phyloP scores from a whole-genome alignment of 495 filamentous ascomycete genomes.

The Pseudotulostoma volvatum region DNA sequence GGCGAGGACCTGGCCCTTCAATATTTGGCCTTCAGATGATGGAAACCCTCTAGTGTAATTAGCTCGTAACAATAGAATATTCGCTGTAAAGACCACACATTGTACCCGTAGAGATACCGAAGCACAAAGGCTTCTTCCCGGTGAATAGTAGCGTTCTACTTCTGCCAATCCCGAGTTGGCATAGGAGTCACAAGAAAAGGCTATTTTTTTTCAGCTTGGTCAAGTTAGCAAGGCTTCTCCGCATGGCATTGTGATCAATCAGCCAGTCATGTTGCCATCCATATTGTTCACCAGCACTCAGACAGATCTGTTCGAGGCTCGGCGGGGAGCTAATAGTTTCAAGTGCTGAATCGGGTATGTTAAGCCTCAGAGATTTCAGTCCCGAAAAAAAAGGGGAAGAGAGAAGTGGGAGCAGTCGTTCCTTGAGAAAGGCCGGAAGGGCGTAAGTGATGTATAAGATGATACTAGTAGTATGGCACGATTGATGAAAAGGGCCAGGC shows the following conservation, averaged over 20 bases:
- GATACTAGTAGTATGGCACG: too few species aligned
- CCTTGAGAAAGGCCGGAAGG: neutral
- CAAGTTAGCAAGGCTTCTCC: neutral
- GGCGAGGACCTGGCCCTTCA: too few species aligned
- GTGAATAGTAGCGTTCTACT: neutral
- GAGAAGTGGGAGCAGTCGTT: conserved; percentile 3
- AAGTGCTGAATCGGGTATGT: neutral
- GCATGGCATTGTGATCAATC: conserved; percentile 5
- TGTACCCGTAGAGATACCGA: too few species aligned
- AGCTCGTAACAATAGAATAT: too few species aligned
- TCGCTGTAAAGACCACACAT: too few species aligned
- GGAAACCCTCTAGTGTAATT: too few species aligned
- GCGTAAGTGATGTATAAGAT: too few species aligned
- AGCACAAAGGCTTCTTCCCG: too few species aligned
- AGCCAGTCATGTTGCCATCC: conserved; percentile 3
- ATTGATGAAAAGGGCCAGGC: too few species aligned
- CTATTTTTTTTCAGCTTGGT: conserved; percentile 1
- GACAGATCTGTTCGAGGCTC: conserved; percentile 4
- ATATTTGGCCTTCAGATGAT: too few species aligned
- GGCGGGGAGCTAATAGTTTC: conserved; percentile 1
- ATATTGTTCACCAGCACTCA: conserved; percentile 2
- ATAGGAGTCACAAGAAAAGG: conserved; percentile 5
- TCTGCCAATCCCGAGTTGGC: neutral
- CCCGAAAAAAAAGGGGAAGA: conserved; percentile 2
- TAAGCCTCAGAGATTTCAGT: neutral